Evolutionary conservation across 2,329 filamentous ascomycete genomes (phyloP).

Genomic region (Ophiostoma angusticollis): DNA sequence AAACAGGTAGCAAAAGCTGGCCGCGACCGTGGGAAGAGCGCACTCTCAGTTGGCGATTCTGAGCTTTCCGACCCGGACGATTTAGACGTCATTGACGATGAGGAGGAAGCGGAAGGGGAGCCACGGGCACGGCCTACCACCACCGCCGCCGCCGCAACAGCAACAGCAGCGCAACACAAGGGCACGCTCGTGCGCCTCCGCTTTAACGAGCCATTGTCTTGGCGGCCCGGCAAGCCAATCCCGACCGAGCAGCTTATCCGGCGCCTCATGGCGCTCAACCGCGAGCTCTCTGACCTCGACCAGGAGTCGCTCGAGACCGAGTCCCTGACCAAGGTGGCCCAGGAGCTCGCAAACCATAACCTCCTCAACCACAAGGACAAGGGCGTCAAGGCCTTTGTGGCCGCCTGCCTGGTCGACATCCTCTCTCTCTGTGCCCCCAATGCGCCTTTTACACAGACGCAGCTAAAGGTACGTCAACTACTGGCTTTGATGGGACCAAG

Average conservation of each 20-base stretch:
- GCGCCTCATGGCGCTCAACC: slow-evolving; percentile 66
- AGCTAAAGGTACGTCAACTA: slow-evolving; percentile 70
- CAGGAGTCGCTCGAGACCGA: slow-evolving; percentile 74
- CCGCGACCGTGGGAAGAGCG: slow-evolving; percentile 1
- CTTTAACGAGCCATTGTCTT: slow-evolving; percentile 79
- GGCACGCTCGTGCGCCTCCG: slow-evolving; percentile 39
- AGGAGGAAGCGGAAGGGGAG: slow-evolving; percentile 1
- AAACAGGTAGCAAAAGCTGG: background rate
- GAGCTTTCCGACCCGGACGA: slow-evolving; percentile 11
- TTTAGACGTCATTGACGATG: slow-evolving; percentile 1
- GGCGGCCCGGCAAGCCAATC: slow-evolving; percentile 85
- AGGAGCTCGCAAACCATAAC: slow-evolving; percentile 70
- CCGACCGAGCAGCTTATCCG: slow-evolving; percentile 67
- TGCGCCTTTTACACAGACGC: slow-evolving; percentile 80
- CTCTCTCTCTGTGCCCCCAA: slow-evolving; percentile 86
- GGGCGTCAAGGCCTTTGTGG: slow-evolving; percentile 78
- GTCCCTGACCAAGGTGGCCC: slow-evolving; percentile 73
- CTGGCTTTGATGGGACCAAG: too few relatives aligned
- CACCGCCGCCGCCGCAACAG: background rate
- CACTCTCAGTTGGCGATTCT: slow-evolving; percentile 1
- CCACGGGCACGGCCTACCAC: background rate
- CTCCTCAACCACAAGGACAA: slow-evolving; percentile 84
- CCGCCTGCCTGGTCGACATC: slow-evolving; percentile 85
- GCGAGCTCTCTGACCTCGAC: slow-evolving; percentile 74
- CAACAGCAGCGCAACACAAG: slow-evolving; percentile 15